Base-by-base conservation (phyloP, 495 filamentous ascomycete genomes). In the Aspergillus sclerotioniger region DNA sequence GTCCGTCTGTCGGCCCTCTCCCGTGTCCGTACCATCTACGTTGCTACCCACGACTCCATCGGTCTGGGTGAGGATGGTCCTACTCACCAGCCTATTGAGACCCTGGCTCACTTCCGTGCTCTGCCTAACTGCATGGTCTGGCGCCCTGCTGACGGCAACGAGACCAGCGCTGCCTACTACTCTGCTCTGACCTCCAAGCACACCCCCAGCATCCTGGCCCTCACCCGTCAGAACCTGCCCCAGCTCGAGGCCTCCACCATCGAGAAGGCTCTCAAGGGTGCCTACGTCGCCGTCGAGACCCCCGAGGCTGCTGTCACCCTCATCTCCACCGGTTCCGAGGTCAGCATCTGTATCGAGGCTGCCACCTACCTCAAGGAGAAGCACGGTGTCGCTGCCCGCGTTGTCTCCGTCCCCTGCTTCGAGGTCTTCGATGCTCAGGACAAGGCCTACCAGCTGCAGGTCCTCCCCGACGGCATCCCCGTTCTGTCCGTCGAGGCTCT, bases 91-190 rank as follows among this genome's bases (percentile, higher is more conserved):
- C 94, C 94, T 70, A 96, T 99, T 68, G 94, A 99, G 85, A 96
- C 91, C n/a, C 87, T 99, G 49, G 89, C 94, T 60, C 94, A 99
- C 78, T 98, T 98, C 91, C 94, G 94, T 75, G 95, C 95, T 56
- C 84, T 98, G 63, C 94, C 94, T 64, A 99, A 99, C 88, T 90
- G 88, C 84, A 97, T 98, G 94, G 95, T 98, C 67, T 99, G 94
- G 94, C 94, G 94, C 71, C 94, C 94, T 58, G 94, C 94, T 57
- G 94, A 99, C 70, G 94, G 94, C 64, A 99, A 99, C 80, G 94
- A 99, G 88, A 92, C 88, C 67, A 93, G 89, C 72, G 92, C 92
- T 65, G 94, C 95, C 63, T 99, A 99, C 84, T 99, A 99, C 79
- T 79, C 94, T 64, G 90, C 92, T 45, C 80, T 99, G 59, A 96